phyloP scores from a whole-genome alignment of 2,329 filamentous ascomycete genomes.

The Phaeosphaeriaceae sp. region DNA sequence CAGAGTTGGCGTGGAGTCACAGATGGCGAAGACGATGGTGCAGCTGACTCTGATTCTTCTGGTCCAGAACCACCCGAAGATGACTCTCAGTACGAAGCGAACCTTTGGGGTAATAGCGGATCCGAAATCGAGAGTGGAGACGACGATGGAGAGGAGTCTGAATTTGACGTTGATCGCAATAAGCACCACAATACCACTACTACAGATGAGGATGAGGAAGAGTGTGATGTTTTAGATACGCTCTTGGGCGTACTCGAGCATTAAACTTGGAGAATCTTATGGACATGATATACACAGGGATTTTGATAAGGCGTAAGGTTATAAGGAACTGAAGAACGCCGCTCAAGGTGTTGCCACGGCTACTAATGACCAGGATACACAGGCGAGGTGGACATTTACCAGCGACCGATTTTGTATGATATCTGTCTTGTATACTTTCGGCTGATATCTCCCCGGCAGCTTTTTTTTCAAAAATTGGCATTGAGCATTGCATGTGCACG shows the following conservation, averaged over 20 bases:
- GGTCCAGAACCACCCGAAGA: conserved; percentile 12
- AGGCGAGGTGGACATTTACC: background rate
- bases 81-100: conserved; percentile 38
- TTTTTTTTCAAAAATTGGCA: conserved; percentile 4
- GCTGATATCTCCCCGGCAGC: background rate
- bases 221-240: conserved; percentile 30
- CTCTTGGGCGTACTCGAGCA: conserved; percentile 28
- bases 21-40: conserved; percentile 33
- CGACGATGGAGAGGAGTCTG: conserved; percentile 7
- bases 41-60: conserved; percentile 26
- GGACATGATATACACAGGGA: no score
- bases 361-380: conserved; percentile 1
- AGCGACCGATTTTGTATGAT: conserved; percentile 7
- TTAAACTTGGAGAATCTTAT: background rate
- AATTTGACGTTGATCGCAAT: conserved; percentile 11
- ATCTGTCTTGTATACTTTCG: conserved; percentile 1
- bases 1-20: conserved; percentile 40
- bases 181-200: background rate
- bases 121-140: conserved; percentile 38
- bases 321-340: no score
- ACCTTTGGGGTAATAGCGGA: conserved; percentile 42
- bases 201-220: conserved; percentile 18
- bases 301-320: no score
- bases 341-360: background rate
- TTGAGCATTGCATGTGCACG: background rate